Evolutionary conservation across 495 filamentous ascomycete species (phyloP).

Genomic region (Corynascus novoguineensis): DNA sequence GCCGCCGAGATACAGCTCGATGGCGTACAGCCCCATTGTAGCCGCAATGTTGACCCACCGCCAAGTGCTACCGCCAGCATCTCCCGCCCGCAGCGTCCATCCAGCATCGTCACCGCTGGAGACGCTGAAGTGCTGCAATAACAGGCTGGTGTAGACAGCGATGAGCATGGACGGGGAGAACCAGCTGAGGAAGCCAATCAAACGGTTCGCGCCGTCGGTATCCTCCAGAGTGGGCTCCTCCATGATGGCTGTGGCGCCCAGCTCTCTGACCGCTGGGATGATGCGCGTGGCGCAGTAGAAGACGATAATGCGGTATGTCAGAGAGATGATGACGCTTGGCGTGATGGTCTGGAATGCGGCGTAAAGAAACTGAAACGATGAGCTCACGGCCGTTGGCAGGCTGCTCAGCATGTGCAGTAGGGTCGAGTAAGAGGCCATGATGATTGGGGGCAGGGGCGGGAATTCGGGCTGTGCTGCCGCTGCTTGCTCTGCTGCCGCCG

Average conservation of each 20-base stretch:
- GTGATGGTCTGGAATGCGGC: constrained; percentile 91
- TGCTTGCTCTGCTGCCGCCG: constrained; percentile 47
- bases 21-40: constrained; percentile 81
- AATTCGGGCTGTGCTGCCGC: constrained; percentile 65
- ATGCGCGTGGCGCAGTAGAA: constrained; percentile 95
- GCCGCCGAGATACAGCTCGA: constrained; percentile 80
- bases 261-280: constrained; percentile 85
- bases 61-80: constrained; percentile 79
- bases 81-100: constrained; percentile 75
- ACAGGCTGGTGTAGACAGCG: constrained; percentile 90
- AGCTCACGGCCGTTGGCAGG: constrained; percentile 76
- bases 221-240: constrained; percentile 82
- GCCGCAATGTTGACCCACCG: constrained; percentile 85
- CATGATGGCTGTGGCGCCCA: constrained; percentile 72
- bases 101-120: constrained; percentile 64
- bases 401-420: constrained; percentile 76
- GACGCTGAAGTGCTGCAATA: constrained; percentile 90
- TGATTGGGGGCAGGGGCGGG: constrained; percentile 87
- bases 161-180: constrained; percentile 91
- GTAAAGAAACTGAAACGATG: constrained; percentile 77
- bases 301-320: constrained; percentile 87
- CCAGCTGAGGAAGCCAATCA: constrained; percentile 78
- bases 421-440: constrained; percentile 98
- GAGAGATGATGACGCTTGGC: constrained; percentile 87
- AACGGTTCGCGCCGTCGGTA: constrained; percentile 68